Evolutionary conservation across 75 land plant species (phyloP), one percentile per base, ranked within the genome.

Genomic region (Picea glauca): DNA sequence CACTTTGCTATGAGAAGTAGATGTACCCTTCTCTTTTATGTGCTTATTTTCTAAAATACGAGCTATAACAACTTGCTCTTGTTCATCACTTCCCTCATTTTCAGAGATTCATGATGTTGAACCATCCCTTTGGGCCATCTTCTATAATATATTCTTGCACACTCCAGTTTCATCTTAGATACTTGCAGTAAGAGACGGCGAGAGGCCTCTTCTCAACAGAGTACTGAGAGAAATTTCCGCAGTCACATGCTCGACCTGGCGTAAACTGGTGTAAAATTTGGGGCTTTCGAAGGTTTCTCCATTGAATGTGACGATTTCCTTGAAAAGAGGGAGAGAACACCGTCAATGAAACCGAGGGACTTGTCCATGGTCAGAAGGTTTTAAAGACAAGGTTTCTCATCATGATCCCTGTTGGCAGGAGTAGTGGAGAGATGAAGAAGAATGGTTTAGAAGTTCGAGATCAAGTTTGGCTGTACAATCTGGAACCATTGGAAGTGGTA

Each of bases 261-360:
- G 90, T 54, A 92, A 81, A 15, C 91, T 92, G 61, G 81, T 79
- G 81, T 82, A 88, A 83, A 79, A 91, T 54, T 84, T 85, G 64
- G 94, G 93, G 79, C 91, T 88, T 76, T 92, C 93, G 60, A 92
- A 92, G 35, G 81, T 83, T 80, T 92, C 93, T 46, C 94, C 94
- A 77, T 91, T 92, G 76, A 92, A 92, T 79, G 83, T 92, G 40
- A 90, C 94, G 57, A 90, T 85, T 61, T 89, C 94, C 78, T 90
- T 92, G 77, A 92, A 92, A 62, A 91, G 76, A 12, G 94, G 93
- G 79, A 26, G 26, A 26, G 26, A 26, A 26, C 26, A 26, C 26
- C 26, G 26, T 26, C 26, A 26, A 26, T 26, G 26, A 26, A 26
- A 26, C 26, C 26, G 26, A 26, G 26, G 26, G 26, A 26, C 26